Evolutionary conservation across 331 rosid genomes (phyloP).

Genomic region (Dryas integrifolia): DNA sequence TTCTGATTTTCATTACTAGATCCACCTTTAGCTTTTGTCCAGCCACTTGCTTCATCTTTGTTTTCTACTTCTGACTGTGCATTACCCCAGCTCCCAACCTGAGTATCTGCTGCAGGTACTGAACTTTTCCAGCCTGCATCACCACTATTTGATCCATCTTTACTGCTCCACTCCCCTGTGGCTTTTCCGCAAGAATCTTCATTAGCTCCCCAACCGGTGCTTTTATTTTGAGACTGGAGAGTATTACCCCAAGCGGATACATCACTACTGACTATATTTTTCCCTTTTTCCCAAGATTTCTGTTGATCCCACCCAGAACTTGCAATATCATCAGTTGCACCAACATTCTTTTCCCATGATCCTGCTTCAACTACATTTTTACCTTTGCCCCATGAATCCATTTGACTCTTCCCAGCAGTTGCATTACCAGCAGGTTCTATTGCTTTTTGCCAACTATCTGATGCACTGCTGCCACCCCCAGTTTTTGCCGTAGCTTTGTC

Average conservation of each 20-base stretch:
- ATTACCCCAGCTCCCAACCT: conserved; percentile 23
- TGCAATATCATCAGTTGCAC: background rate
- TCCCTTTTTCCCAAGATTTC: conserved; percentile 25
- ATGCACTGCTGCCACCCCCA: conserved; percentile 27
- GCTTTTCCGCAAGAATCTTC: conserved; percentile 25
- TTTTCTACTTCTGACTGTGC: background rate
- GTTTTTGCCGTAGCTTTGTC: conserved; percentile 36
- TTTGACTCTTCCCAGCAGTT: conserved; percentile 25
- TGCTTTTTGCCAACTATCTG: conserved; percentile 30
- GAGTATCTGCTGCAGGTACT: conserved; percentile 11
- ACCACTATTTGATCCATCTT: conserved; percentile 15
- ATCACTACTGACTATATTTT: background rate
- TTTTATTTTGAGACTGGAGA: conserved; percentile 12
- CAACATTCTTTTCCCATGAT: conserved; percentile 26
- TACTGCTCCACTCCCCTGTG: conserved; percentile 20
- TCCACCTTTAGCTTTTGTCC: background rate
- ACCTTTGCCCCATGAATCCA: conserved; percentile 36
- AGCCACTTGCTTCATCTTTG: background rate
- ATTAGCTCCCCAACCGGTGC: background rate
- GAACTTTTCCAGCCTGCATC: conserved; percentile 26
- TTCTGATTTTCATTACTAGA: conserved; percentile 2
- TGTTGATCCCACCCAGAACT: conserved; percentile 22
- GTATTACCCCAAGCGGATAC: conserved; percentile 25
- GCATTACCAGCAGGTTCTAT: conserved; percentile 17
- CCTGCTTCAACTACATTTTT: conserved; percentile 31